phyloP scores from a whole-genome alignment of 371 early-diverging fungal species.

The Apophysomyces elegans region DNA sequence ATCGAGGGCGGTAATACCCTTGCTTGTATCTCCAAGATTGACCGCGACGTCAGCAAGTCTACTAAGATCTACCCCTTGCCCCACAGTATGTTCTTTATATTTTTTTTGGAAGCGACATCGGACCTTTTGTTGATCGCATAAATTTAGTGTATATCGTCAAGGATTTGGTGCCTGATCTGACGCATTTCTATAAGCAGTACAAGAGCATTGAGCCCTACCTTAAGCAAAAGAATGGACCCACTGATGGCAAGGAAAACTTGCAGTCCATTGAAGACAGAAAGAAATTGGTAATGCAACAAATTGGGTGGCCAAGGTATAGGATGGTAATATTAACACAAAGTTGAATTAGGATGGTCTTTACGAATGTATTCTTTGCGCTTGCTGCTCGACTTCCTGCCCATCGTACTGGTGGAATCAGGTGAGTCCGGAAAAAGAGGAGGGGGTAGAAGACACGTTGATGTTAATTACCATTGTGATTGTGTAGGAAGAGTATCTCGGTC shows the following conservation, averaged over 20 bases:
- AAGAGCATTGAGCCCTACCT: conserved; percentile 94
- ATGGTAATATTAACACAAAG: neutral
- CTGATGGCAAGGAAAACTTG: conserved; percentile 82
- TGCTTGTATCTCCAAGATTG: conserved; percentile 90
- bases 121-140: neutral
- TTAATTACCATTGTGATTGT: neutral
- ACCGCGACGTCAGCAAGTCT: conserved; percentile 66
- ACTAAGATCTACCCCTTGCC: conserved; percentile 95
- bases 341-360: conserved; percentile 84
- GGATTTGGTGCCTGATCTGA: conserved; percentile 91
- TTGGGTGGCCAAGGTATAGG: neutral
- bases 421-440: neutral
- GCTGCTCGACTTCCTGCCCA: conserved; percentile 97
- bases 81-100: conserved; percentile 70
- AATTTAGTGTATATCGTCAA: conserved; percentile 78
- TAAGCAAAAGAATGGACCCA: conserved; percentile 79
- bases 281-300: conserved; percentile 71
- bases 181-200: conserved; percentile 97
- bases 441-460: neutral
- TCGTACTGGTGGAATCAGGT: conserved; percentile 96
- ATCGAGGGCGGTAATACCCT: conserved; percentile 93
- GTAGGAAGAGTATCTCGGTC: conserved; percentile 89
- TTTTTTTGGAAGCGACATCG: neutral
- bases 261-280: conserved; percentile 92
- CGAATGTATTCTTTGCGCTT: conserved; percentile 98